A percentile compares a stretch with the other conserved stretches of the same genome.
Conservation (phyloP, 83 land plant species). For the Isoetes engelmannii region DNA sequence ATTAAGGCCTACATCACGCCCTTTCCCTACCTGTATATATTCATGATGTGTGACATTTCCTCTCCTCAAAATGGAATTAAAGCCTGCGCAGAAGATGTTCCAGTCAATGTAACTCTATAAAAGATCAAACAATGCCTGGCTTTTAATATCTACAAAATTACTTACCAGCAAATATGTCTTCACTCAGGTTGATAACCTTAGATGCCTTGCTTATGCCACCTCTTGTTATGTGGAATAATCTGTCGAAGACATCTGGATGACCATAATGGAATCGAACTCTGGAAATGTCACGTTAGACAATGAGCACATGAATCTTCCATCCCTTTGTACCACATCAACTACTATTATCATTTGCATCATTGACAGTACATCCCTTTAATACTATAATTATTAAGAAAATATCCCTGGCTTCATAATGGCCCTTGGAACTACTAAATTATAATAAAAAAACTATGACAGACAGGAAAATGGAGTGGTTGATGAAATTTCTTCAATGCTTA, state of each 20-base stretch:
- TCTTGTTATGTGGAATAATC: constrained; percentile 68
- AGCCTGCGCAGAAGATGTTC: constrained; percentile 33
- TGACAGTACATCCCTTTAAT: background rate
- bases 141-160: background rate
- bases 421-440: no score
- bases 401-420: no score
- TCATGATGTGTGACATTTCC: constrained; percentile 65
- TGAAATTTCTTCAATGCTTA: background rate
- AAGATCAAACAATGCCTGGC: background rate
- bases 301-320: background rate
- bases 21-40: constrained; percentile 41
- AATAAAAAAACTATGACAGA: no score
- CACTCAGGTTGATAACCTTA: constrained; percentile 59
- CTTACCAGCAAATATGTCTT: constrained; percentile 71
- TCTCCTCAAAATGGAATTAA: constrained; percentile 62
- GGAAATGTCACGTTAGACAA: background rate
- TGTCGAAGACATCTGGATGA: constrained; percentile 38
- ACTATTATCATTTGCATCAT: background rate
- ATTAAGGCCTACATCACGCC: constrained; percentile 76
- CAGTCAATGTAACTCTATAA: background rate
- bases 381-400: no score
- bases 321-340: no score
- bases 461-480: no score
- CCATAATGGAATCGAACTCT: constrained; percentile 75
- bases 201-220: constrained; percentile 83